Evolutionary conservation across 345 rosid genomes (phyloP).

Genomic region (Brassica incana): DNA sequence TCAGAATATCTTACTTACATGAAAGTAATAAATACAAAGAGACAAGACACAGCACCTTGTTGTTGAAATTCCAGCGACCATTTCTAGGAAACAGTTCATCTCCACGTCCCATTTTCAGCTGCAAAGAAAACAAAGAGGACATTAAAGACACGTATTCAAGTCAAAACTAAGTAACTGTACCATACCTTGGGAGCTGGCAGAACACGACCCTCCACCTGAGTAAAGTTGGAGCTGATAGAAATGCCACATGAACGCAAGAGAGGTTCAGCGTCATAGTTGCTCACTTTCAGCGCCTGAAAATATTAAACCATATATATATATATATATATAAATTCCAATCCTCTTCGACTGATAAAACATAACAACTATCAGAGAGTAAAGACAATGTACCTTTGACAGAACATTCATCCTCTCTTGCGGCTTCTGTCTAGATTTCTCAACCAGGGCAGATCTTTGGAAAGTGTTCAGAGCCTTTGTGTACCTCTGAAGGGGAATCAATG

Average conservation of each 20-base stretch:
- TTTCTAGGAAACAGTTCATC: constrained; percentile 67
- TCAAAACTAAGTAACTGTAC: neutral
- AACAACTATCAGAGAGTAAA: neutral
- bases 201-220: constrained; percentile 83
- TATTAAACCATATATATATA: neutral
- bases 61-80: constrained; percentile 94
- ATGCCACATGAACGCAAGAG: constrained; percentile 77
- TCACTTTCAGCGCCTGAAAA: constrained; percentile 57
- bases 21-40: constrained; percentile 1
- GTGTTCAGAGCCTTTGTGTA: constrained; percentile 74
- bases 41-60: constrained; percentile 55
- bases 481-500: constrained; percentile 85
- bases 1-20: constrained; percentile 7
- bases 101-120: constrained; percentile 86
- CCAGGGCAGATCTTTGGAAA: constrained; percentile 78
- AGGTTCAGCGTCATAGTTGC: constrained; percentile 80
- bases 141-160: neutral
- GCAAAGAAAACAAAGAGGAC: constrained; percentile 20
- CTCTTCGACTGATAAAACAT: neutral
- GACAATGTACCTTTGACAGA: constrained; percentile 58
- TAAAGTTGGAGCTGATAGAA: constrained; percentile 56
- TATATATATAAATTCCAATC: constrained; percentile 7
- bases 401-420: constrained; percentile 87
- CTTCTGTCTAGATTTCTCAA: constrained; percentile 93
- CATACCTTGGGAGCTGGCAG: constrained; percentile 77